Percentiles rank a stretch among this genome's conserved stretches.
Evolutionary conservation across 208 protist species (phyloP).

Genomic region (Acanthamoeba castellanii): DNA sequence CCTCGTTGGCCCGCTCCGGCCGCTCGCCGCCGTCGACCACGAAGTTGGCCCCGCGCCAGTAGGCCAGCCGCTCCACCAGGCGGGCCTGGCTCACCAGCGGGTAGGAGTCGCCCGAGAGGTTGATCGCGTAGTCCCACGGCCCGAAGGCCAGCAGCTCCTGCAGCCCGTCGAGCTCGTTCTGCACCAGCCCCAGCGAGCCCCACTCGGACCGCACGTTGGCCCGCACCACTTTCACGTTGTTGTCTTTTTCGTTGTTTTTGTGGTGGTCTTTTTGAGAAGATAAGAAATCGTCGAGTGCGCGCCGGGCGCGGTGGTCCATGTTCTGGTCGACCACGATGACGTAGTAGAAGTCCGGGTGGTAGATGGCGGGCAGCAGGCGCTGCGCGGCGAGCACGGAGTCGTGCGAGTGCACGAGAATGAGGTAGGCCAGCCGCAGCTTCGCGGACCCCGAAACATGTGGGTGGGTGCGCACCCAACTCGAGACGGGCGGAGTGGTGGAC

Average conservation of each 20-base stretch:
- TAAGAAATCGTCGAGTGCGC: background rate
- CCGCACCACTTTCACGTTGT: background rate
- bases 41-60: background rate
- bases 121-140: background rate
- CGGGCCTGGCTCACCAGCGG: background rate
- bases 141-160: background rate
- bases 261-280: background rate
- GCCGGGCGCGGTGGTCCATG: background rate
- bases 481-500: too few species aligned
- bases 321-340: background rate
- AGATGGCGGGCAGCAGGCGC: background rate
- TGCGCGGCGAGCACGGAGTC: background rate
- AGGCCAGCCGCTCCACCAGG: background rate
- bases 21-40: background rate
- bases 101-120: background rate
- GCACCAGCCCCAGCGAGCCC: background rate
- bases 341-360: background rate
- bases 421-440: background rate
- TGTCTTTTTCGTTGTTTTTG: background rate
- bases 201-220: background rate
- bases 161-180: background rate
- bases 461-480: too few species aligned
- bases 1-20: background rate
- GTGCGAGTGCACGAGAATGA: background rate
- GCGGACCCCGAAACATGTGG: background rate